Evolutionary conservation across 2,329 filamentous ascomycete genomes (phyloP).

Genomic region (Verticillium longisporum): DNA sequence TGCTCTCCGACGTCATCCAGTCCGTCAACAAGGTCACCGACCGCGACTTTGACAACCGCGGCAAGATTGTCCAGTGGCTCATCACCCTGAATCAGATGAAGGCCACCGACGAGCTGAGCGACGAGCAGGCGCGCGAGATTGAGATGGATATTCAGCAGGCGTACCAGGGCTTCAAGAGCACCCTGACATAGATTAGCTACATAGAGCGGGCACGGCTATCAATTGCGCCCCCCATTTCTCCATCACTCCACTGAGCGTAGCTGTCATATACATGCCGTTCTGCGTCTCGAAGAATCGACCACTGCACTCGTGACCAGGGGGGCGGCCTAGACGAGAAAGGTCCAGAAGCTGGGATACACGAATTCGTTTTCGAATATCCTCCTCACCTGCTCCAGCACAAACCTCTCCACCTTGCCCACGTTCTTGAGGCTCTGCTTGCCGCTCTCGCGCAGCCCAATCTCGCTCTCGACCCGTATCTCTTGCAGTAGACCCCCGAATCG

Average conservation of each 20-base stretch:
- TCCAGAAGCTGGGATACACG: slow-evolving; percentile 98
- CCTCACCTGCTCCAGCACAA: slow-evolving; percentile 92
- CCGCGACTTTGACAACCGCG: slow-evolving; percentile 87
- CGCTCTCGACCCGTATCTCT: slow-evolving; percentile 93
- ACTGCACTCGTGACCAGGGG: too few relatives aligned
- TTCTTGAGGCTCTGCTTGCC: slow-evolving; percentile 96
- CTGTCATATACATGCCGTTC: too few relatives aligned
- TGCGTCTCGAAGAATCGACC: too few relatives aligned
- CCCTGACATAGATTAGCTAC: slow-evolving; percentile 43
- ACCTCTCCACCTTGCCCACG: slow-evolving; percentile 96
- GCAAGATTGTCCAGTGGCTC: slow-evolving; percentile 97
- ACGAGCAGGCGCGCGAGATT: slow-evolving; percentile 81
- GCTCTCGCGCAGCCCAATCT: slow-evolving; percentile 87
- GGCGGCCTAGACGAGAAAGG: slow-evolving; percentile 61
- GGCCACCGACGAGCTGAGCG: slow-evolving; percentile 81
- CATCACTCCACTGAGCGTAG: too few relatives aligned
- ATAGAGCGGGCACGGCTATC: not conserved
- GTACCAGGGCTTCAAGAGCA: slow-evolving; percentile 88
- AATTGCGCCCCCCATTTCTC: too few relatives aligned
- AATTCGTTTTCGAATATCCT: slow-evolving; percentile 98
- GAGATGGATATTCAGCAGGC: slow-evolving; percentile 91
- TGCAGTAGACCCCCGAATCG: slow-evolving; percentile 71
- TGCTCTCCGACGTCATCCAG: slow-evolving; percentile 93
- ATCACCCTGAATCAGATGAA: slow-evolving; percentile 98
- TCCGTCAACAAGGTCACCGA: slow-evolving; percentile 96